Evolutionary conservation across 305 asterid species (phyloP), one percentile per base, ranked within the genome.

Genomic region (Petunia hybrid): DNA sequence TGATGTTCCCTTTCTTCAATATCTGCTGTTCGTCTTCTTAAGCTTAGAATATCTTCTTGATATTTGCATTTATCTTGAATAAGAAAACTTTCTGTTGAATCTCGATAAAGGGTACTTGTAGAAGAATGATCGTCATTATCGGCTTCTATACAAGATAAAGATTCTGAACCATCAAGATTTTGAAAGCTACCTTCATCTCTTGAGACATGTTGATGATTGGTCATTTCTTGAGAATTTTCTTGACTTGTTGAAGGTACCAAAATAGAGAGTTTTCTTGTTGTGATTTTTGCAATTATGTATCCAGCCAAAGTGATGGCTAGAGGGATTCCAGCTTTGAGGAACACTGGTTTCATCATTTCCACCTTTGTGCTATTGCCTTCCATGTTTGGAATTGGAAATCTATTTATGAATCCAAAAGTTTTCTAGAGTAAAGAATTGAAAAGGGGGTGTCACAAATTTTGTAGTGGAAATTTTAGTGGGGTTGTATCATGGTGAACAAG

Each of bases 261-360:
- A 46, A 2, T 42, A 69, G 82, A 43, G 60, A 64, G 13, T 70
- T 80, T 91, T 56, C 83, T 85, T 10, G 82, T 69, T 8, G 83
- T 71, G 48, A 89, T 83, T 76, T 80, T 85, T 13, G 92, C 89
- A 22, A 90, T 40, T 42, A 88, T 35, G 57, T 85, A 89, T 48
- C 94, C 91, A 75, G 89, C 93, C 73, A 92, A 82, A 38, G 94
- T 83, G 83, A 89, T 80, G 84, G 89, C 93, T 38, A 93, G 81
- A 10, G 95, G 90, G 53, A 91, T 86, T 76, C 97, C 97, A 67
- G 92, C 91, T 84, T 83, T 90, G 36, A 87, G 42, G 60, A 89
- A 16, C 51, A 76, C 69, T 39, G 94, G 90, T 80, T 84, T 90
- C 80, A 91, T 82, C 76, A 81, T 81, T 22, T 88, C 91, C n/a